Evolutionary conservation across 75 land plant genomes (phyloP).

Genomic region (Pinus tabuliformis): DNA sequence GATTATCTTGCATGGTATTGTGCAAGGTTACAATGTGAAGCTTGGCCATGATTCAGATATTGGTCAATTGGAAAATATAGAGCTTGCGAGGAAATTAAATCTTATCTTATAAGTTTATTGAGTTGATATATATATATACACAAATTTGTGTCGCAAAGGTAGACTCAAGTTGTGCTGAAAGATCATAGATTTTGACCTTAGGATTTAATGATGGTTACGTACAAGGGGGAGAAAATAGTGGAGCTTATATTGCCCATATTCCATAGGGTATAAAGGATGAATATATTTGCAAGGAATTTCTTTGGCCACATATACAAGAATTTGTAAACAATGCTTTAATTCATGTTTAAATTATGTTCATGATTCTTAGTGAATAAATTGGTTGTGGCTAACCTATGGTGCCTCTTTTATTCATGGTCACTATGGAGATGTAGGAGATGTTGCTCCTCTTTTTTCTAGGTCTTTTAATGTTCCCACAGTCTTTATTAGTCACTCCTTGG

Average conservation of each 20-base stretch:
- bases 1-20: slow-evolving; percentile 69
- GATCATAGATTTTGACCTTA: slow-evolving; percentile 42
- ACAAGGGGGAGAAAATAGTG: slow-evolving; percentile 66
- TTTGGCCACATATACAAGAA: slow-evolving; percentile 83
- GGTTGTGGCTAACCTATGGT: slow-evolving; percentile 66
- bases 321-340: slow-evolving; percentile 85
- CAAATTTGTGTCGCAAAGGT: slow-evolving; percentile 44
- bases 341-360: slow-evolving; percentile 72
- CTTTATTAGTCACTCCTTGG: slow-evolving; percentile 76
- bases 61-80: slow-evolving; percentile 61
- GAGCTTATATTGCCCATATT: slow-evolving; percentile 74
- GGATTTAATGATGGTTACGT: slow-evolving; percentile 14
- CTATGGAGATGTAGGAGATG: slow-evolving; percentile 85
- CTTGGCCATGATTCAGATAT: slow-evolving; percentile 90
- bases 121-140: slow-evolving; percentile 34
- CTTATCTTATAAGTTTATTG: slow-evolving; percentile 42
- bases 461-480: slow-evolving; percentile 88
- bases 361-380: slow-evolving; percentile 69
- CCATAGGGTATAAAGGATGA: slow-evolving; percentile 81
- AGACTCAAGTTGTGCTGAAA: slow-evolving; percentile 44
- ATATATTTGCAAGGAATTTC: slow-evolving; percentile 68
- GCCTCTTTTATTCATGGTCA: slow-evolving; percentile 90
- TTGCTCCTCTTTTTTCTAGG: slow-evolving; percentile 73
- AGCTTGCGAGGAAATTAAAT: slow-evolving; percentile 44
- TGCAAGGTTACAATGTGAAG: slow-evolving; percentile 86